A percentile compares a stretch with the other conserved stretches of the same genome.
Conservation (phyloP, 805 yeast genomes). For the Clavispora fructus region DNA sequence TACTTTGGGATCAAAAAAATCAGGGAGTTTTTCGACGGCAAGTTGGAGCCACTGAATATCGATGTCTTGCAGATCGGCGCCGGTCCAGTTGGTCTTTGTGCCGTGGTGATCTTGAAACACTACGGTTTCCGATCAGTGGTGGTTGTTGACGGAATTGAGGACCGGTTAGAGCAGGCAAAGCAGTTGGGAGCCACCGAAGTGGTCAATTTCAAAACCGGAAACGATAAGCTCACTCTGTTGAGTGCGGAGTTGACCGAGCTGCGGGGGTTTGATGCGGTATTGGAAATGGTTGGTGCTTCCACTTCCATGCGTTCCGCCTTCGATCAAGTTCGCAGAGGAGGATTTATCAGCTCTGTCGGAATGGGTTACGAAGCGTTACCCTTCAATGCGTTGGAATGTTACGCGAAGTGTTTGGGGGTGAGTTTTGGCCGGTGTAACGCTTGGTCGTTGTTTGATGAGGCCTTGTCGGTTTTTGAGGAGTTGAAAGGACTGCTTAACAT, state of each 20-base stretch:
- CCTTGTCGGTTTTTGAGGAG: constrained; percentile 42
- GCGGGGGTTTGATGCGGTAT: constrained; percentile 54
- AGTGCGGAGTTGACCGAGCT: constrained; percentile 35
- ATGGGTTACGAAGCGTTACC: constrained; percentile 57
- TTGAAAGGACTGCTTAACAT: constrained; percentile 40
- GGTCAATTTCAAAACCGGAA: constrained; percentile 38
- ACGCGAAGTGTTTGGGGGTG: constrained; percentile 49
- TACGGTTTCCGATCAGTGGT: constrained; percentile 41
- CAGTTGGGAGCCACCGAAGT: constrained; percentile 47
- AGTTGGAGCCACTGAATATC: constrained; percentile 19
- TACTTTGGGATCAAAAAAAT: constrained; percentile 53
- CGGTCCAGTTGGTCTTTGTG: constrained; percentile 59
- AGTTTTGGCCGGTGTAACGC: constrained; percentile 65
- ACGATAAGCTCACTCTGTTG: constrained; percentile 18
- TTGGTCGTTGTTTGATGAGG: constrained; percentile 49
- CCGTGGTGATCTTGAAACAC: constrained; percentile 39
- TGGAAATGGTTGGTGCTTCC: constrained; percentile 56
- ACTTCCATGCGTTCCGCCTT: constrained; percentile 48
- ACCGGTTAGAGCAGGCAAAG: constrained; percentile 40
- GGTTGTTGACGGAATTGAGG: constrained; percentile 46
- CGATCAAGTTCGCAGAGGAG: constrained; percentile 52
- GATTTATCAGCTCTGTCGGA: constrained; percentile 54
- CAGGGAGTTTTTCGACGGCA: constrained; percentile 20
- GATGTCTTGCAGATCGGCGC: constrained; percentile 51
- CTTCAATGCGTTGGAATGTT: constrained; percentile 52